Evolutionary conservation across 345 rosid species (phyloP).

Genomic region (Acer saccharum): DNA sequence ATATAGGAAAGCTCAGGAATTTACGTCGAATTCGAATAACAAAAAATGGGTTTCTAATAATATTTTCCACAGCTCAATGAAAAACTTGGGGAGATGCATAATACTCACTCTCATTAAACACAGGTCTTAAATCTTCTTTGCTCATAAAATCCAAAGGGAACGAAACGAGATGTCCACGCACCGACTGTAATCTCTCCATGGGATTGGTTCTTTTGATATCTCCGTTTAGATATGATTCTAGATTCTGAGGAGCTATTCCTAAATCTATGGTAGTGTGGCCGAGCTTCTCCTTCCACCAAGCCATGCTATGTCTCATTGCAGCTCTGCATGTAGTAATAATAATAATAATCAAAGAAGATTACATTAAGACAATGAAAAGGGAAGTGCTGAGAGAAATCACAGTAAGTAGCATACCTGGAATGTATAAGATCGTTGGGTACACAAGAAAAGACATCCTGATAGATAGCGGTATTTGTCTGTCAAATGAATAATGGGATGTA

Average conservation of each 20-base stretch:
- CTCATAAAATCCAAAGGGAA: slow-evolving; percentile 94
- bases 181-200: slow-evolving; percentile 60
- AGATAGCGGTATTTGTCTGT: slow-evolving; percentile 84
- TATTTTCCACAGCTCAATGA: slow-evolving; percentile 38
- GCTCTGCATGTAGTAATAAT: slow-evolving; percentile 39
- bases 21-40: background rate
- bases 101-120: slow-evolving; percentile 92
- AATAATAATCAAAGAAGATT: background rate
- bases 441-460: slow-evolving; percentile 92
- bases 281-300: slow-evolving; percentile 72
- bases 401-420: slow-evolving; percentile 53
- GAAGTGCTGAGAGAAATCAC: background rate
- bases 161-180: slow-evolving; percentile 88
- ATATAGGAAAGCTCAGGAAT: background rate
- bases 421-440: slow-evolving; percentile 89
- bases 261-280: slow-evolving; percentile 89
- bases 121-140: slow-evolving; percentile 90
- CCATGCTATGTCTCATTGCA: slow-evolving; percentile 65
- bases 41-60: background rate
- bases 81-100: slow-evolving; percentile 95
- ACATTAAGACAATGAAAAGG: background rate
- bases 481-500: slow-evolving; percentile 15
- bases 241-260: slow-evolving; percentile 80
- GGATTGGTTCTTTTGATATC: slow-evolving; percentile 59
- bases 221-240: slow-evolving; percentile 70